These are phyloP conservation scores for Xerocomellus chrysenteron DNA, from an alignment of 768 basidiomycete genomes.

Conservation along the genomic window DNA sequence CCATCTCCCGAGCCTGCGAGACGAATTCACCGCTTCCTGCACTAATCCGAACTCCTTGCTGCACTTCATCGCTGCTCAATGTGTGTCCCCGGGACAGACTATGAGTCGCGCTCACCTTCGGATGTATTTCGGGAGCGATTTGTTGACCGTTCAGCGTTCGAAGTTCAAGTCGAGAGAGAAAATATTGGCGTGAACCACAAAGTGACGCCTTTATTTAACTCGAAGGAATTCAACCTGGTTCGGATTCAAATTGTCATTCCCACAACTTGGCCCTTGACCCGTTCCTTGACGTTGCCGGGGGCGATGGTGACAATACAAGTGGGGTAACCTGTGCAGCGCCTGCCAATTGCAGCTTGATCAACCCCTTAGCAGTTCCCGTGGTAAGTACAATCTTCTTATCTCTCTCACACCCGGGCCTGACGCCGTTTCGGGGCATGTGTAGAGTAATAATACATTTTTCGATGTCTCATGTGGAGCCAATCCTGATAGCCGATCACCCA, in stretches of 20 bases:
- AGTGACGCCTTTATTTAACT: neutral
- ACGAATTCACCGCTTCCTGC: neutral
- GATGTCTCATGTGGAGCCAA: too few species aligned
- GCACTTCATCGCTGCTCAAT: neutral
- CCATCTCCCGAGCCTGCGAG: slow-evolving; percentile 15
- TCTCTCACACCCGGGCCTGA: too few species aligned
- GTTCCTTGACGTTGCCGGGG: slow-evolving; percentile 5
- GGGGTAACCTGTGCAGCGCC: slow-evolving; percentile 2
- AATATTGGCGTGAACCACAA: neutral
- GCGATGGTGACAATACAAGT: slow-evolving; percentile 8
- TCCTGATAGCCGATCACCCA: too few species aligned
- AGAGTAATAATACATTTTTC: too few species aligned
- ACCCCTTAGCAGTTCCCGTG: too few species aligned
- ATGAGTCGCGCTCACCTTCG: slow-evolving; percentile 7
- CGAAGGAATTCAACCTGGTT: neutral
- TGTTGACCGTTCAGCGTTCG: neutral
- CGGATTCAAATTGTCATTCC: slow-evolving; percentile 7
- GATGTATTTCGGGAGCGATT: neutral
- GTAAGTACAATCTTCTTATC: neutral
- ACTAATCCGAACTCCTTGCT: neutral
- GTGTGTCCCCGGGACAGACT: neutral
- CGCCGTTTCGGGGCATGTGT: too few species aligned
- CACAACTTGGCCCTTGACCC: neutral
- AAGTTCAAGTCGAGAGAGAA: neutral
- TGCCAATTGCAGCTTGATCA: neutral